Conservation (phyloP, 1,284 basidiomycete genomes). For the Heterobasidion occidentale region DNA sequence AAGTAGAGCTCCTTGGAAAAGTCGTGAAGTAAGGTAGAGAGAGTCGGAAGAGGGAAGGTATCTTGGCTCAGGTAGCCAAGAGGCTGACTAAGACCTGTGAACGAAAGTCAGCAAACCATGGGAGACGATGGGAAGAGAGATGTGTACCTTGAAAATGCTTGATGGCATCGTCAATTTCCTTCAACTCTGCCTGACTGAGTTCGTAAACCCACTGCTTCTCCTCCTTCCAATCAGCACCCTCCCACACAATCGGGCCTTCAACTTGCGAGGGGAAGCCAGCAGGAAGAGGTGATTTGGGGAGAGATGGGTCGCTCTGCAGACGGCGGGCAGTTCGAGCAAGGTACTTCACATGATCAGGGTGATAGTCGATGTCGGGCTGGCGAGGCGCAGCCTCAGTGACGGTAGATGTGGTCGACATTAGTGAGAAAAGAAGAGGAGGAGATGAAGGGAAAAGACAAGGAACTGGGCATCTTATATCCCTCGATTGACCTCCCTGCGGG, state of each 20-base stretch:
- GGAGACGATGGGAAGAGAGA: neutral
- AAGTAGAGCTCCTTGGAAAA: conserved; percentile 25
- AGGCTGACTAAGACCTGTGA: conserved; percentile 2
- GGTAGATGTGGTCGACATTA: neutral
- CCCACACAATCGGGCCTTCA: conserved; percentile 31
- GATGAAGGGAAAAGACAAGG: neutral
- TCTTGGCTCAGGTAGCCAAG: conserved; percentile 22
- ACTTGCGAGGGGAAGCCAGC: conserved; percentile 25
- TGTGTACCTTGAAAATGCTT: conserved; percentile 26
- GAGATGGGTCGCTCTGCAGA: conserved; percentile 26
- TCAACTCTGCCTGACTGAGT: conserved; percentile 23
- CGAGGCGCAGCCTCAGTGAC: neutral
- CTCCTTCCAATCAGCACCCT: conserved; percentile 32
- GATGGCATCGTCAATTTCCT: conserved; percentile 29
- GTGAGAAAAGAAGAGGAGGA: neutral
- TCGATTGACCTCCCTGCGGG: neutral
- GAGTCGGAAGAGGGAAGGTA: conserved; percentile 29
- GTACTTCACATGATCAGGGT: conserved; percentile 30
- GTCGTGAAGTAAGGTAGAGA: conserved; percentile 20
- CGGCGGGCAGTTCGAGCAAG: conserved; percentile 26
- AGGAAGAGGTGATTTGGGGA: conserved; percentile 25
- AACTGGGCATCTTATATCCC: neutral
- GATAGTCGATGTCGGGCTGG: conserved; percentile 35
- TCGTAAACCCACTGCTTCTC: conserved; percentile 33
- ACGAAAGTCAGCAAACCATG: neutral